These are phyloP conservation scores for Globisporangium nagaii DNA, from an alignment of 352 stramenopile genomes.

Conservation along the genomic window DNA sequence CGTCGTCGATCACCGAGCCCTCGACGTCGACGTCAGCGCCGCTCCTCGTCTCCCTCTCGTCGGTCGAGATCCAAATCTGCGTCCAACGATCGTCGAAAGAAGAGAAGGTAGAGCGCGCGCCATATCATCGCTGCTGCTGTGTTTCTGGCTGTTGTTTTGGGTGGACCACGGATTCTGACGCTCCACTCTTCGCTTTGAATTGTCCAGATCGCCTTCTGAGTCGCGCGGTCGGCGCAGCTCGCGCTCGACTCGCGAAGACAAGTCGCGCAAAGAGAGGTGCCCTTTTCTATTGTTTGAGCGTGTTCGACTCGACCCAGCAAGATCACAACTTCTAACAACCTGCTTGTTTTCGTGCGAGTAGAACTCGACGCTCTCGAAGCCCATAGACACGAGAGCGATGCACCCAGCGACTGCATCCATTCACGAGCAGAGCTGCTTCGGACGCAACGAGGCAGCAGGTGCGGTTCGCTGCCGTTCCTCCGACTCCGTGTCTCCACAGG, in stretches of 20 bases:
- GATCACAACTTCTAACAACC: not conserved
- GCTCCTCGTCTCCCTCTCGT: constrained; percentile 12
- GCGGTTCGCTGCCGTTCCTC: too few relatives aligned
- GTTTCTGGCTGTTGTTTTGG: too few relatives aligned
- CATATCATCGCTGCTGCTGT: not conserved
- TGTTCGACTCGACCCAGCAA: too few relatives aligned
- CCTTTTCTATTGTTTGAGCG: not conserved
- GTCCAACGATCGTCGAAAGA: constrained; percentile 1
- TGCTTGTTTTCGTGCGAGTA: not conserved
- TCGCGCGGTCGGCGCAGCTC: constrained; percentile 8
- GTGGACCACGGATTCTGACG: too few relatives aligned
- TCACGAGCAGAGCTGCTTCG: too few relatives aligned
- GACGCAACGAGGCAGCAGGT: too few relatives aligned
- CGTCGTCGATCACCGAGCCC: constrained; percentile 1
- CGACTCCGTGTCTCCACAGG: too few relatives aligned
- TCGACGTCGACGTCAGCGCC: constrained; percentile 17
- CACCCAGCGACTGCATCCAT: too few relatives aligned
- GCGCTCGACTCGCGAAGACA: constrained; percentile 12
- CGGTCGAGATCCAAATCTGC: constrained; percentile 11
- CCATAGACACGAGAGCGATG: too few relatives aligned
- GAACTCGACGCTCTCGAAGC: too few relatives aligned
- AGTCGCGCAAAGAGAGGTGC: not conserved
- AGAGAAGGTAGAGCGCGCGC: constrained; percentile 9
- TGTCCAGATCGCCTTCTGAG: constrained; percentile 1
- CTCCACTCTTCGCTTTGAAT: not conserved